A percentile compares a stretch with the other conserved stretches of the same genome.
These are phyloP conservation scores for Alternaria gaisen DNA, from an alignment of 2,329 filamentous ascomycete species.

Conservation along the genomic window DNA sequence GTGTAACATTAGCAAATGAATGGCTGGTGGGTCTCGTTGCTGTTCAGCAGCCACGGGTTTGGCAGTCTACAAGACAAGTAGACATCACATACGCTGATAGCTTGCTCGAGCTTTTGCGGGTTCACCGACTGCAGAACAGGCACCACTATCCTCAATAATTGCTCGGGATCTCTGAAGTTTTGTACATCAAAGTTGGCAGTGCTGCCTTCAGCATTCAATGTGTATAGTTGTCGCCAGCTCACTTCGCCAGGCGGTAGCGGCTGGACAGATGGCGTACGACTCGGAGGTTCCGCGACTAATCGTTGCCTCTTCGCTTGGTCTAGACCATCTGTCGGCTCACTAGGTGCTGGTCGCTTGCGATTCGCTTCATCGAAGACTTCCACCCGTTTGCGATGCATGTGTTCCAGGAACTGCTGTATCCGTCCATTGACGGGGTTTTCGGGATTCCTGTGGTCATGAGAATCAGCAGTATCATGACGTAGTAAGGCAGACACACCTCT, in stretches of 20 bases:
- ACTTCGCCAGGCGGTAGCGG: constrained; percentile 78
- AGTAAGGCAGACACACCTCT: constrained; percentile 65
- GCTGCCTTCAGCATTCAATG: constrained; percentile 77
- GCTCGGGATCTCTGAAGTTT: constrained; percentile 72
- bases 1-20: constrained; percentile 26
- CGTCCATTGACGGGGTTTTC: constrained; percentile 77
- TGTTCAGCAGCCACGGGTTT: not conserved
- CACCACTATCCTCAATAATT: constrained; percentile 83
- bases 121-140: constrained; percentile 79
- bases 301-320: constrained; percentile 85
- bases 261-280: constrained; percentile 64
- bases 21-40: not conserved
- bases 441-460: constrained; percentile 68
- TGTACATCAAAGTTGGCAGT: constrained; percentile 85
- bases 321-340: constrained; percentile 74
- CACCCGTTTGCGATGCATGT: constrained; percentile 77
- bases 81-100: constrained; percentile 69
- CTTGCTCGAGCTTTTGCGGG: constrained; percentile 71
- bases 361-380: constrained; percentile 82
- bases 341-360: constrained; percentile 78
- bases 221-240: constrained; percentile 85
- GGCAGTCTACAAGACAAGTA: not conserved
- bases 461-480: not conserved
- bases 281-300: constrained; percentile 63
- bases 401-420: constrained; percentile 88